Conservation (phyloP, 2,329 filamentous ascomycete genomes). For the Cladosporium phlei region DNA sequence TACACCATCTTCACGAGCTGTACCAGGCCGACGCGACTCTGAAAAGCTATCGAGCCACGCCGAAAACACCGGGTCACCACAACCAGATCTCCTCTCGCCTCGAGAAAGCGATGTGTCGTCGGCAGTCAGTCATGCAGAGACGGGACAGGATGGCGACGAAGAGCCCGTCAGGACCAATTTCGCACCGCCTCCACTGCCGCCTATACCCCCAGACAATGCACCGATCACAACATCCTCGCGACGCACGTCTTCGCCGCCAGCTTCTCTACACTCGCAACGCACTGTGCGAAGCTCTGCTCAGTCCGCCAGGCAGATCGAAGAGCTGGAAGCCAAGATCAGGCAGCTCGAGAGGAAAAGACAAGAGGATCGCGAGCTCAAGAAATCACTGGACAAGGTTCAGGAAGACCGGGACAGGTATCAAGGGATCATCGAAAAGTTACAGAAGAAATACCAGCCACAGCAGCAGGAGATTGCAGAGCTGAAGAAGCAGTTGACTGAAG, state of each 20-base stretch:
- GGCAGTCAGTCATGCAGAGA: slow-evolving; percentile 19
- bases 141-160: slow-evolving; percentile 22
- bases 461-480: slow-evolving; percentile 74
- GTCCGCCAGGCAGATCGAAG: slow-evolving; percentile 68
- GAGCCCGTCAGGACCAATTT: slow-evolving; percentile 24
- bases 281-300: slow-evolving; percentile 45
- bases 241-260: slow-evolving; percentile 30
- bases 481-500: slow-evolving; percentile 71
- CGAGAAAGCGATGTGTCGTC: slow-evolving; percentile 20
- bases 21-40: slow-evolving; percentile 17
- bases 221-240: slow-evolving; percentile 23
- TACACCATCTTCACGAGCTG: slow-evolving; percentile 14
- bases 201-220: slow-evolving; percentile 21
- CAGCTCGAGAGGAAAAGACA: slow-evolving; percentile 80
- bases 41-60: slow-evolving; percentile 21
- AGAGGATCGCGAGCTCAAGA: slow-evolving; percentile 82
- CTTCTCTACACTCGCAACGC: slow-evolving; percentile 28
- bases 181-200: slow-evolving; percentile 28
- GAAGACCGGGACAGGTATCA: slow-evolving; percentile 75
- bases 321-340: slow-evolving; percentile 80
- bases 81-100: slow-evolving; percentile 16
- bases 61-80: slow-evolving; percentile 14
- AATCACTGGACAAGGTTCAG: slow-evolving; percentile 70
- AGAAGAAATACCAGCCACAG: slow-evolving; percentile 80
- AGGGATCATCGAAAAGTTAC: slow-evolving; percentile 81